A percentile compares a stretch with the other conserved stretches of the same genome.
Conservation (phyloP, 306 rosid species). For the Dryas octopetala region DNA sequence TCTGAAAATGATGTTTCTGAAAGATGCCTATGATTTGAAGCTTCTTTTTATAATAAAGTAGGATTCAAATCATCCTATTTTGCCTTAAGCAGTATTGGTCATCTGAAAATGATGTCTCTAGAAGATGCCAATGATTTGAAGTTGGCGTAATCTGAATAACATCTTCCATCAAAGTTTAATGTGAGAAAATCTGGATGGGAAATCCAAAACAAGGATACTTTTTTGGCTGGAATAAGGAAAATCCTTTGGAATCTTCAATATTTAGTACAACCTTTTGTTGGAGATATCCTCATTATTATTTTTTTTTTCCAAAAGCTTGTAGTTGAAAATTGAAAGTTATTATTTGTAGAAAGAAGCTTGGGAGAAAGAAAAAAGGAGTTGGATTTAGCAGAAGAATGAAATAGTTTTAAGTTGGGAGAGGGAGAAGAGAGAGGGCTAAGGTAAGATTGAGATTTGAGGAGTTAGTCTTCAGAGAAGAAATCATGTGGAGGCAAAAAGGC, state of each 20-base stretch:
- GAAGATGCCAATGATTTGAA: background rate
- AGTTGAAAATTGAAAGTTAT: too few relatives aligned
- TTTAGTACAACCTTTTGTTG: background rate
- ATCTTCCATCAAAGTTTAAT: too few relatives aligned
- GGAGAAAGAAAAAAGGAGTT: too few relatives aligned
- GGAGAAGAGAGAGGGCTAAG: too few relatives aligned
- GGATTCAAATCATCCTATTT: background rate
- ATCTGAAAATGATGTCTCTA: background rate
- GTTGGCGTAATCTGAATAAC: background rate
- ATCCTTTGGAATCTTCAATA: background rate
- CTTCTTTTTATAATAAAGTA: background rate
- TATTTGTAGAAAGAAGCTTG: too few relatives aligned
- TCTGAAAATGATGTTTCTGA: background rate
- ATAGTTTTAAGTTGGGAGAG: too few relatives aligned
- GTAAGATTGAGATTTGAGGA: too few relatives aligned
- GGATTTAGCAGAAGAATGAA: too few relatives aligned
- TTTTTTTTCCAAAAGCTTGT: too few relatives aligned
- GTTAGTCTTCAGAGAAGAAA: too few relatives aligned
- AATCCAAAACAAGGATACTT: background rate
- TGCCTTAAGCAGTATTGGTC: background rate
- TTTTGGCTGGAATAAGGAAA: background rate
- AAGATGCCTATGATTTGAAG: background rate
- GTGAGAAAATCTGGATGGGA: background rate
- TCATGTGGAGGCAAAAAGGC: too few relatives aligned
- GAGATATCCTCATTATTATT: too few relatives aligned